Evolutionary conservation across 2,329 filamentous ascomycete genomes (phyloP).

Genomic region (Cladosporium sphaerospermum): DNA sequence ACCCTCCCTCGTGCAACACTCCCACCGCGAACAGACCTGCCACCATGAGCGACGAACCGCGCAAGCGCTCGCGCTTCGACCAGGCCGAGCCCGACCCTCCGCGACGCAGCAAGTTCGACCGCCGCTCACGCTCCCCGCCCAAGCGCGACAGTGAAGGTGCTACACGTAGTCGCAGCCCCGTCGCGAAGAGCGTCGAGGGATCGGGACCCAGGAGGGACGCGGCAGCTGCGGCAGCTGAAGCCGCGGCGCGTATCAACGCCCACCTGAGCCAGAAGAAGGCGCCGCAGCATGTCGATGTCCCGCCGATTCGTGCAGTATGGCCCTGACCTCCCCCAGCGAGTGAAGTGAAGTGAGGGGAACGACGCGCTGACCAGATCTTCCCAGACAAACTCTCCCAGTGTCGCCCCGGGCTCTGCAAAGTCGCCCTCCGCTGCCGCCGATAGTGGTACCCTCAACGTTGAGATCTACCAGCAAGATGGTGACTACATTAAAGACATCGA

Average conservation of each 20-base stretch:
- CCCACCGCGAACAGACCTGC: not conserved
- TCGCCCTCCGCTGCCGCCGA: slow-evolving; percentile 42
- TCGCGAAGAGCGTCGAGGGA: slow-evolving; percentile 53
- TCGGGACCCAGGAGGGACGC: slow-evolving; percentile 20
- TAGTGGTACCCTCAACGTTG: slow-evolving; percentile 62
- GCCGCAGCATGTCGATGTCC: slow-evolving; percentile 83
- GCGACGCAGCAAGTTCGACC: slow-evolving; percentile 71
- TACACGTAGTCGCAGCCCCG: slow-evolving; percentile 73
- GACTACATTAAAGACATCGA: slow-evolving; percentile 99
- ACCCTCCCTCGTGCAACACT: not conserved
- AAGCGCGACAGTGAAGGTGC: slow-evolving; percentile 57
- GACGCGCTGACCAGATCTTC: slow-evolving; percentile 12
- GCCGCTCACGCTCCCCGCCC: slow-evolving; percentile 78
- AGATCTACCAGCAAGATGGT: slow-evolving; percentile 91
- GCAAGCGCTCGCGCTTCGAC: slow-evolving; percentile 91
- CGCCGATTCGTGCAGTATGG: slow-evolving; percentile 55
- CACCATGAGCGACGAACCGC: slow-evolving; percentile 70
- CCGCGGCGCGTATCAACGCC: slow-evolving; percentile 49
- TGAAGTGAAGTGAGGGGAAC: not conserved
- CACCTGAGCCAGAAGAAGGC: slow-evolving; percentile 61
- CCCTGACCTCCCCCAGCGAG: not conserved
- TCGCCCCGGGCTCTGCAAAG: slow-evolving; percentile 47
- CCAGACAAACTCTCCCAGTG: slow-evolving; percentile 24
- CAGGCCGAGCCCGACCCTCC: slow-evolving; percentile 78
- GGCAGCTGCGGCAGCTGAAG: slow-evolving; percentile 72